Conservation (phyloP, 768 basidiomycete species). For the Flagelloscypha sp. region DNA sequence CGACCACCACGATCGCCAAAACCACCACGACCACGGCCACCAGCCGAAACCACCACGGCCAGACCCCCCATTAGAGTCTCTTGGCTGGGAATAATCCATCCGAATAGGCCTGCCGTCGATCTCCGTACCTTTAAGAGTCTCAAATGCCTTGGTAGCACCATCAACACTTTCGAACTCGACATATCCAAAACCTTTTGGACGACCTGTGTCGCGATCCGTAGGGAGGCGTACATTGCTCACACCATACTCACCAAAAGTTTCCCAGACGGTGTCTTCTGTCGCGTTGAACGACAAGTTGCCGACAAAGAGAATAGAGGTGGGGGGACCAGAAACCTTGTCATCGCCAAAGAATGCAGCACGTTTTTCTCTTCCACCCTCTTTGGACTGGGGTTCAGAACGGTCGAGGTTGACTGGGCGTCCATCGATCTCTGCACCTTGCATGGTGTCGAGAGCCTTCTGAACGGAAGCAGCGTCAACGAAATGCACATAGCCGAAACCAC, state of each 20-base stretch:
- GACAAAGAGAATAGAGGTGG: slow-evolving; percentile 77
- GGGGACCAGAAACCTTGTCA: slow-evolving; percentile 39
- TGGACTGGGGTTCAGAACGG: slow-evolving; percentile 58
- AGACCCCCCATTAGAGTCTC: slow-evolving; percentile 49
- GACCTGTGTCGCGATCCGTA: slow-evolving; percentile 86
- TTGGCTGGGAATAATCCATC: slow-evolving; percentile 80
- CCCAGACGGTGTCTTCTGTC: slow-evolving; percentile 81
- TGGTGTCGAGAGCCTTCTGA: slow-evolving; percentile 62
- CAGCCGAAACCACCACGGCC: slow-evolving; percentile 29
- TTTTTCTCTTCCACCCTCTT: slow-evolving; percentile 49
- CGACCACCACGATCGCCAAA: slow-evolving; percentile 22
- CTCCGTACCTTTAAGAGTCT: slow-evolving; percentile 58
- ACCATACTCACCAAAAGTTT: slow-evolving; percentile 82
- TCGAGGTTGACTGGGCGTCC: slow-evolving; percentile 85
- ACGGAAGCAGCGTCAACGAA: slow-evolving; percentile 66
- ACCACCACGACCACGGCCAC: slow-evolving; percentile 28
- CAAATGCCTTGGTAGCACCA: slow-evolving; percentile 73
- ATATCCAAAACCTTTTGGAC: slow-evolving; percentile 93
- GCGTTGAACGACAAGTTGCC: slow-evolving; percentile 82
- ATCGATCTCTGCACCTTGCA: slow-evolving; percentile 87
- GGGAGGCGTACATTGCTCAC: slow-evolving; percentile 85
- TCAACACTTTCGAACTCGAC: slow-evolving; percentile 86
- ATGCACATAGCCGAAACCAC: slow-evolving; percentile 80
- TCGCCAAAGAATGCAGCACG: slow-evolving; percentile 77
- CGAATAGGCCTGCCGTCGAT: slow-evolving; percentile 76